Base-by-base conservation (phyloP, 2,329 filamentous ascomycete genomes). In the Seiridium unicorne region DNA sequence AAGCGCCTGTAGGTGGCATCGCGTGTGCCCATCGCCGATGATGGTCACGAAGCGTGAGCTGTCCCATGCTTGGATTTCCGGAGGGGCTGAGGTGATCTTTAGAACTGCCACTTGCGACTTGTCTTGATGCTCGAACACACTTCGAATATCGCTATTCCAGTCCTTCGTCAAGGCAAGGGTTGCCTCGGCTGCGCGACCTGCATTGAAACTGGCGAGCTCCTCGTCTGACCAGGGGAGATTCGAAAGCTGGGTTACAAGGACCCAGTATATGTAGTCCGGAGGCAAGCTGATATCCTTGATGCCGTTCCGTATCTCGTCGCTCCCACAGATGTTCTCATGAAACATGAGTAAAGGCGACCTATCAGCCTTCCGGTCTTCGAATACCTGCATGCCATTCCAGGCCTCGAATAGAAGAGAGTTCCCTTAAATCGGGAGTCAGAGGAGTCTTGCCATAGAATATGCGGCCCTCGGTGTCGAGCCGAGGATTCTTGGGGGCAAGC, bases 401-500 rank as follows among this genome's bases (percentile, higher is more conserved):
- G 9, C 63, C 63, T 7, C 63, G 57, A 0, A 62, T 31, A 3
- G 62, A 61, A 32, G 71, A 64, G 0, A 58, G 53, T 10, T 55
- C 51, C 3, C 60, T 31, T 9, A 73, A 59, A 40, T 72, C 69
- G 2, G 58, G 47, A 2, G 66, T 73, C 32, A 76, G 44, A 3
- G 68, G 66, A 1, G 76, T 77, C 61, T 76, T 78, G 26, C 76
- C 76, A 56, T 75, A 80, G 9, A 79, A 69, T 34, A 72, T 71
- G 9, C 74, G 66, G 13, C 70, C 70, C 7, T 71, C 68, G 0
- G 76, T 76, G 61, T 81, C 77, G 4, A 79, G 54, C 4, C 70
- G 60, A 26, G 66, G 61, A 42, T 71, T 69, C 1, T 69, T 56
- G 1, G 77, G 77, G 3, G 78, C 60, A 18, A 72, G 63, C 58